A percentile compares a stretch with the other conserved stretches of the same genome.
Evolutionary conservation across 1,284 basidiomycete species (phyloP).

Genomic region (Athelia psychrophila): DNA sequence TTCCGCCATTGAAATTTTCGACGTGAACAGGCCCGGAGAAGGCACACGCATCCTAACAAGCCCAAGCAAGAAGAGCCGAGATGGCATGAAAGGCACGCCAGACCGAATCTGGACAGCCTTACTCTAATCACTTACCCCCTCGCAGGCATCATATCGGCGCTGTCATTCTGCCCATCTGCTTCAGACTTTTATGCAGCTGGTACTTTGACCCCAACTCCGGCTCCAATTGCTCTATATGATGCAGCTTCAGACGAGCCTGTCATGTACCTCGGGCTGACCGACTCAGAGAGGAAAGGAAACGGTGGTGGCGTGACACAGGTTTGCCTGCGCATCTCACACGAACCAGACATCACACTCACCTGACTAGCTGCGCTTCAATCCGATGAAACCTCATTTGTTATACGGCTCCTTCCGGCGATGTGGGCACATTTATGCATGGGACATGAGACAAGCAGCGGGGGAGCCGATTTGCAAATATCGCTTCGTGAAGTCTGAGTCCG

Average conservation of each 20-base stretch:
- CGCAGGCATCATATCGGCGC: slow-evolving; percentile 81
- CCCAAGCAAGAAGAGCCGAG: slow-evolving; percentile 74
- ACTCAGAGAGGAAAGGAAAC: slow-evolving; percentile 31
- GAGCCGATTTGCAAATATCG: slow-evolving; percentile 41
- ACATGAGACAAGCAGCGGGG: slow-evolving; percentile 65
- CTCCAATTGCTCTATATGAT: slow-evolving; percentile 71
- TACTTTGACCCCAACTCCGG: slow-evolving; percentile 44
- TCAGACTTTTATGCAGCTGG: slow-evolving; percentile 76
- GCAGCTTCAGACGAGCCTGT: slow-evolving; percentile 57
- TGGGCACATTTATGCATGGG: slow-evolving; percentile 71
- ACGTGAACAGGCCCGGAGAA: slow-evolving; percentile 69
- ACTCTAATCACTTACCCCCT: background rate
- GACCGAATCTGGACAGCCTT: background rate
- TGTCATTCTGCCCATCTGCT: slow-evolving; percentile 71
- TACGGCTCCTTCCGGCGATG: slow-evolving; percentile 78
- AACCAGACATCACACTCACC: background rate
- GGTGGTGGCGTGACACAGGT: slow-evolving; percentile 69
- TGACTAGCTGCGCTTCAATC: slow-evolving; percentile 79
- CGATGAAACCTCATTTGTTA: slow-evolving; percentile 64
- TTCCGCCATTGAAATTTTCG: slow-evolving; percentile 87
- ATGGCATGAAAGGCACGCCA: slow-evolving; percentile 76
- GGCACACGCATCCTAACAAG: slow-evolving; percentile 75
- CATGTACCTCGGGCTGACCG: slow-evolving; percentile 58
- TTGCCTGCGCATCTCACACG: slow-evolving; percentile 7
- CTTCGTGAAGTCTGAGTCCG: slow-evolving; percentile 11